phyloP scores from a whole-genome alignment of 2,329 filamentous ascomycete genomes.

The Penicillium sp. region DNA sequence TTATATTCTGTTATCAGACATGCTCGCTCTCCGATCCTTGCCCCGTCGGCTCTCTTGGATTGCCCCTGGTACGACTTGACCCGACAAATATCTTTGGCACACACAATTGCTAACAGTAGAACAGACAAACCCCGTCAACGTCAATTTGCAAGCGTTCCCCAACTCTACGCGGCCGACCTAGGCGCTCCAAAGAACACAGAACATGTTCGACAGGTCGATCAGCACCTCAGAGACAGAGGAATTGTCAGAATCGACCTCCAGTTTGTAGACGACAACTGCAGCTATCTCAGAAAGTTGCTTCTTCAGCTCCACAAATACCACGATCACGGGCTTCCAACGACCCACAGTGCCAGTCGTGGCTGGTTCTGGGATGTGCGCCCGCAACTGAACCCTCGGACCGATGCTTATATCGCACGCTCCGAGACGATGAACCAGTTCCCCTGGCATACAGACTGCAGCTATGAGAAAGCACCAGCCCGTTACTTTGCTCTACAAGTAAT shows the following conservation, averaged over 20 bases:
- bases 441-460: conserved; percentile 49
- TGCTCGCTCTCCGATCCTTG: background rate
- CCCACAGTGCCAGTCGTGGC: conserved; percentile 42
- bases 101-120: background rate
- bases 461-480: conserved; percentile 38
- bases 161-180: background rate
- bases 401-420: conserved; percentile 29
- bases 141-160: background rate
- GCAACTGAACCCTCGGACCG: background rate
- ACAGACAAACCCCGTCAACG: background rate
- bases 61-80: background rate
- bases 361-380: conserved; percentile 50
- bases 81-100: too few species aligned
- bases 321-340: conserved; percentile 40
- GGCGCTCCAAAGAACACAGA: background rate
- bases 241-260: background rate
- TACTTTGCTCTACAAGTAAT: conserved; percentile 47
- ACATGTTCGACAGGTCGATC: background rate
- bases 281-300: conserved; percentile 37
- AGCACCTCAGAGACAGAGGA: background rate
- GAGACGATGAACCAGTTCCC: conserved; percentile 46
- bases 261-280: conserved; percentile 29
- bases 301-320: conserved; percentile 34
- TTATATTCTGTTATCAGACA: background rate
- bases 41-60: background rate